Evolutionary conservation across 2,329 filamentous ascomycete species (phyloP), one percentile per base, ranked within the genome.

Genomic region (Nigrograna mackinnonii): DNA sequence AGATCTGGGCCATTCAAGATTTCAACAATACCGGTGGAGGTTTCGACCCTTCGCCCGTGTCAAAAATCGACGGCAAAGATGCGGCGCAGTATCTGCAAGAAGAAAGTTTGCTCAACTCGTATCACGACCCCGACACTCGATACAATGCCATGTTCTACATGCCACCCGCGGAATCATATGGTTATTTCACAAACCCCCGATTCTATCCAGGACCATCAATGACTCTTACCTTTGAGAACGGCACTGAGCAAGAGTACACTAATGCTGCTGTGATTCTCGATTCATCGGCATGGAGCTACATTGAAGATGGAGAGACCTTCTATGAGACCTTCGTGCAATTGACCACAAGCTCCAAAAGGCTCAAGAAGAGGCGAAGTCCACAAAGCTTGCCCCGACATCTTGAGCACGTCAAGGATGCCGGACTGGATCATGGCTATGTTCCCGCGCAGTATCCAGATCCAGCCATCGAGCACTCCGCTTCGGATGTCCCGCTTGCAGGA

Each of bases 41-140:
- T 4, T 58, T 51, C 33, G 54, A 54, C 7, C 62, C 62, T 3
- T 71, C 68, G n/a, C 58, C 66, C 0, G 47, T 74, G 6, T 60
- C 54, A 0, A 50, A 63, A 16, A 71, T 74, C 37, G 57, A 72
- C 26, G 70, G 65, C 2, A 49, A 62, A 32, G 60, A 67, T 35
- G 66, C 62, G 1, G 44, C 57, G 5, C 50, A 62, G 12, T 72
- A 65, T 19, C 46, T 74, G 26, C 49, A 62, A 7, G 52, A 62
- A 9, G 60, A 67, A 34, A 57, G 67, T 13, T 34, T 51, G 3
- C 31, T 54, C 22, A 62, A 47, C n/a, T 21, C 54, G 0, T 67
- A 64, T 22, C 69, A 73, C 18, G 71, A 74, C 26, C 68, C 67
- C 2, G 70, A 74, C 43, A 61, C 68, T 0, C 56, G 66, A 14